These are phyloP conservation scores for Curvularia hawaiiensis DNA, from an alignment of 2,329 filamentous ascomycete species.

Conservation along the genomic window DNA sequence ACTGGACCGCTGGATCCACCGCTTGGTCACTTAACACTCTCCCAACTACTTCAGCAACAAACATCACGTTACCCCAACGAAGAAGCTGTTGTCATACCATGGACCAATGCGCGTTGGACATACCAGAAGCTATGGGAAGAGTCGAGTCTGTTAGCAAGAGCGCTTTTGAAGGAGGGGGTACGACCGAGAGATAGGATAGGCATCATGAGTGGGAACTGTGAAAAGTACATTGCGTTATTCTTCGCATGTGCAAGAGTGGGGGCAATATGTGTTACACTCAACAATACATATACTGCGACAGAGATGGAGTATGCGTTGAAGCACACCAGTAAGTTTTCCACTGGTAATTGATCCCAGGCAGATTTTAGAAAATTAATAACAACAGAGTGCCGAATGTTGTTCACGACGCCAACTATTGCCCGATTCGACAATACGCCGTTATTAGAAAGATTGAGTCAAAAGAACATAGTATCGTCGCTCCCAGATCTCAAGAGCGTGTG, in stretches of 20 bases:
- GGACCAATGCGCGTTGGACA: constrained; percentile 76
- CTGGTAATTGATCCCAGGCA: neutral
- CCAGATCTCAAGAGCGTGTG: constrained; percentile 41
- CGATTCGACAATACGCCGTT: constrained; percentile 67
- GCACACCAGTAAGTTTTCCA: constrained; percentile 64
- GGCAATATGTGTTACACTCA: constrained; percentile 70
- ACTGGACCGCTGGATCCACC: constrained; percentile 71
- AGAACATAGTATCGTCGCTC: constrained; percentile 24
- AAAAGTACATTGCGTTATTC: constrained; percentile 68
- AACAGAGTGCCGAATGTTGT: constrained; percentile 71
- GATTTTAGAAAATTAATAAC: constrained; percentile 2
- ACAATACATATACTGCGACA: constrained; percentile 79
- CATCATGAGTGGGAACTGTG: constrained; percentile 71
- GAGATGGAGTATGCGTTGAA: constrained; percentile 74
- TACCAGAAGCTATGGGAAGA: constrained; percentile 54
- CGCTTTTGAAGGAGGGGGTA: constrained; percentile 68
- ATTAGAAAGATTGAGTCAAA: constrained; percentile 48
- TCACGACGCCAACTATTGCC: constrained; percentile 73
- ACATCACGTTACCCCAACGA: constrained; percentile 66
- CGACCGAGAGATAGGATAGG: constrained; percentile 71
- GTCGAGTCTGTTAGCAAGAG: constrained; percentile 48
- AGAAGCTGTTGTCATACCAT: constrained; percentile 75
- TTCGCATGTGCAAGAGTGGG: constrained; percentile 66
- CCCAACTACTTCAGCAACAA: constrained; percentile 74
- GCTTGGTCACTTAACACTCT: constrained; percentile 72